Evolutionary conservation across 371 early-diverging fungal genomes (phyloP).

Genomic region (Lichtheimia ornata): DNA sequence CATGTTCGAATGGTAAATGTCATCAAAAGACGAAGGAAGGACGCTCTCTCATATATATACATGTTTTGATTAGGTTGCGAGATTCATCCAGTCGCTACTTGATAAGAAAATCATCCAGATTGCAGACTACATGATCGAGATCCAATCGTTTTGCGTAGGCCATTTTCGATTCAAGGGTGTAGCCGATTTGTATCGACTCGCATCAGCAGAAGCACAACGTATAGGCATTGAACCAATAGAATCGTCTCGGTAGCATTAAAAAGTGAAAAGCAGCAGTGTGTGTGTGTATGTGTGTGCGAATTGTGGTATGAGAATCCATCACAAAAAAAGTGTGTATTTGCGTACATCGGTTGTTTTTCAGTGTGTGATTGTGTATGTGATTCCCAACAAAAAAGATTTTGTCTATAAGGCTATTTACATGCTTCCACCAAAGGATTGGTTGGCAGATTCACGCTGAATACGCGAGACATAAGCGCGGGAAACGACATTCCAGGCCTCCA

Average conservation of each 20-base stretch:
- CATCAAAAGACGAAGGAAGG: neutral
- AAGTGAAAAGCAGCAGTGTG: neutral
- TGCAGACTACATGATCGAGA: constrained; percentile 62
- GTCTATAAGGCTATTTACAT: constrained; percentile 20
- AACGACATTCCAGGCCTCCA: constrained; percentile 87
- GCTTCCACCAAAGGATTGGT: constrained; percentile 34
- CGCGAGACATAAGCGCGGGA: constrained; percentile 76
- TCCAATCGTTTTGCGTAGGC: constrained; percentile 69
- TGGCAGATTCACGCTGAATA: constrained; percentile 69
- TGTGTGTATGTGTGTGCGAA: too few relatives aligned
- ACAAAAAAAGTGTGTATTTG: too few relatives aligned
- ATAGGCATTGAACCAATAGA: constrained; percentile 8
- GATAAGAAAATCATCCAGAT: constrained; percentile 56
- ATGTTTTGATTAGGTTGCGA: constrained; percentile 53
- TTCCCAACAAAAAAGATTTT: neutral
- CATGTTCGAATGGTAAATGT: constrained; percentile 67
- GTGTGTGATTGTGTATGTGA: neutral
- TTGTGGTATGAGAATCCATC: too few relatives aligned
- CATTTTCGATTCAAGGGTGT: constrained; percentile 32
- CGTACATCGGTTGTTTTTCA: neutral
- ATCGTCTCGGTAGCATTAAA: constrained; percentile 2
- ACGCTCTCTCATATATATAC: neutral
- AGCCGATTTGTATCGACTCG: constrained; percentile 31
- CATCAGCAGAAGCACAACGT: constrained; percentile 26
- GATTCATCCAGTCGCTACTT: constrained; percentile 68